Evolutionary conservation across 2,329 filamentous ascomycete species (phyloP).

Genomic region (Beauveria caledonica): DNA sequence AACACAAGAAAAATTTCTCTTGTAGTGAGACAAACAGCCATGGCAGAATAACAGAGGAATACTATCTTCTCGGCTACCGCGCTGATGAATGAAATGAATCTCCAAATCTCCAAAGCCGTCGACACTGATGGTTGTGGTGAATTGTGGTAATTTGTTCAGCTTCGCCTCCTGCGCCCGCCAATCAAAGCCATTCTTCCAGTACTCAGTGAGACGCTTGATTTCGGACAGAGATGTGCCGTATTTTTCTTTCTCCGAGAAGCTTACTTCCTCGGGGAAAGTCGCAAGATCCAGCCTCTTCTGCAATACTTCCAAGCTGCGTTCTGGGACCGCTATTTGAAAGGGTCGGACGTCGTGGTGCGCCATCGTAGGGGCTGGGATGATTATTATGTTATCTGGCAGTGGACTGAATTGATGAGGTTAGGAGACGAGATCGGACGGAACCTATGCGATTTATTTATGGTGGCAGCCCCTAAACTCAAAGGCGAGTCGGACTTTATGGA

Average conservation of each 20-base stretch:
- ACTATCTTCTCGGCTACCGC: slow-evolving; percentile 38
- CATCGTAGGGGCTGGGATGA: not conserved
- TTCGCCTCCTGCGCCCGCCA: slow-evolving; percentile 54
- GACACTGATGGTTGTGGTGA: slow-evolving; percentile 40
- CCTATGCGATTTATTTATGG: not conserved
- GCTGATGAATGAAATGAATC: slow-evolving; percentile 57
- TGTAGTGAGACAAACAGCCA: slow-evolving; percentile 37
- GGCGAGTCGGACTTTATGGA: not conserved
- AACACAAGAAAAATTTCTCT: no score
- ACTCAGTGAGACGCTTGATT: slow-evolving; percentile 25
- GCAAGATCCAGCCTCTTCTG: not conserved
- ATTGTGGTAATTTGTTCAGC: slow-evolving; percentile 54
- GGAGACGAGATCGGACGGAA: no score
- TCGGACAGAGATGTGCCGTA: slow-evolving; percentile 26
- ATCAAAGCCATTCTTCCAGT: slow-evolving; percentile 43
- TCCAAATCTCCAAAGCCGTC: slow-evolving; percentile 51
- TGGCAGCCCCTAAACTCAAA: no score
- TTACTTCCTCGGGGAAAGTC: slow-evolving; percentile 2
- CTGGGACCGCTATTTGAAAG: not conserved
- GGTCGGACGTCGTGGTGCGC: not conserved
- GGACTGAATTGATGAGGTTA: no score
- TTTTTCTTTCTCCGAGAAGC: slow-evolving; percentile 26
- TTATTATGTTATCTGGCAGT: no score
- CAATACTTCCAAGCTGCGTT: not conserved
- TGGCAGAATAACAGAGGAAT: slow-evolving; percentile 62